phyloP scores from a whole-genome alignment of 768 basidiomycete species.

The Pleurotus tuber-regium region DNA sequence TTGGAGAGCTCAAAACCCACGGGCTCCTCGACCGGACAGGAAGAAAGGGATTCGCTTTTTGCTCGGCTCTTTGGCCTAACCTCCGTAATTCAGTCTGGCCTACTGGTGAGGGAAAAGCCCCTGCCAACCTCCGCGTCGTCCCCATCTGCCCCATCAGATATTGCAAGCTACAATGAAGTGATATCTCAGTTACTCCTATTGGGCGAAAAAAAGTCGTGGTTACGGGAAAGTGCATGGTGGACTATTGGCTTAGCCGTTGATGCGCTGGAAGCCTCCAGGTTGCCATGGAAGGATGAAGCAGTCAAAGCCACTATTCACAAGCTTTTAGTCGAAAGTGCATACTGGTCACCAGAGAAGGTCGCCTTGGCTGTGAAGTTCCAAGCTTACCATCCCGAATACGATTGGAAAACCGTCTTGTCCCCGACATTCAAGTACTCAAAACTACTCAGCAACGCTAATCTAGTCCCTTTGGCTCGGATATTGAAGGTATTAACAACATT shows the following conservation, averaged over 20 bases:
- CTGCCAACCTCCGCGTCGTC: slow-evolving; percentile 53
- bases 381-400: slow-evolving; percentile 49
- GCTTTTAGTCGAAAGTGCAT: slow-evolving; percentile 50
- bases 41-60: slow-evolving; percentile 91
- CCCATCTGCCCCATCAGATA: slow-evolving; percentile 50
- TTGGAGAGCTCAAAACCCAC: slow-evolving; percentile 67
- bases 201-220: slow-evolving; percentile 85
- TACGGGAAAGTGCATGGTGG: slow-evolving; percentile 92
- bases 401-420: slow-evolving; percentile 64
- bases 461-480: slow-evolving; percentile 69
- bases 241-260: slow-evolving; percentile 64
- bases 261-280: slow-evolving; percentile 51
- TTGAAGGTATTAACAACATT: slow-evolving; percentile 61
- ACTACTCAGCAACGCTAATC: slow-evolving; percentile 68
- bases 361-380: slow-evolving; percentile 77
- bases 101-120: slow-evolving; percentile 63
- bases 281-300: slow-evolving; percentile 72
- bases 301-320: slow-evolving; percentile 45
- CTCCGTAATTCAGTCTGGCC: slow-evolving; percentile 80
- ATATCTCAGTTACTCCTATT: slow-evolving; percentile 61
- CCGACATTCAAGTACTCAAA: slow-evolving; percentile 78
- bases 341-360: slow-evolving; percentile 89
- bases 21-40: slow-evolving; percentile 82
- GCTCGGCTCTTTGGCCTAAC: slow-evolving; percentile 90
- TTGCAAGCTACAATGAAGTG: slow-evolving; percentile 56